phyloP scores from a whole-genome alignment of 768 basidiomycete species.

The Boletellus emodensis region DNA sequence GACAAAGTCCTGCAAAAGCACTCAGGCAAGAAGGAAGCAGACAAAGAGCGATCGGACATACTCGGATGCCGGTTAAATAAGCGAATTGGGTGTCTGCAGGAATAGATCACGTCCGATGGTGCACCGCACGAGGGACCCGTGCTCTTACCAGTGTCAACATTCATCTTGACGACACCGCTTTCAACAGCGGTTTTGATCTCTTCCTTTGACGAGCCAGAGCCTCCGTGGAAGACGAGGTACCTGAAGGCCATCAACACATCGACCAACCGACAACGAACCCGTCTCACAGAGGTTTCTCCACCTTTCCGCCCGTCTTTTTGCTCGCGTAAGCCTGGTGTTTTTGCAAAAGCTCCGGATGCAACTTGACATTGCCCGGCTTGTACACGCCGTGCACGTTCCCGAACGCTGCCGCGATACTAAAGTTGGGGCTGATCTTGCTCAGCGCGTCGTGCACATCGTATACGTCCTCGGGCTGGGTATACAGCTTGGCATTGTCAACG shows the following conservation, averaged over 20 bases:
- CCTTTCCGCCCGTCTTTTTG: constrained; percentile 59
- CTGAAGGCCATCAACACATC: constrained; percentile 34
- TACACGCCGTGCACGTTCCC: constrained; percentile 99
- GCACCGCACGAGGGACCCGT: not conserved
- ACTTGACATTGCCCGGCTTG: constrained; percentile 95
- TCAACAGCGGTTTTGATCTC: constrained; percentile 91
- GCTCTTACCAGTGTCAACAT: constrained; percentile 77
- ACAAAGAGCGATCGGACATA: constrained; percentile 27
- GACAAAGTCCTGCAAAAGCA: constrained; percentile 68
- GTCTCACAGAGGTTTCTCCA: constrained; percentile 77
- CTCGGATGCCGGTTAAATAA: constrained; percentile 81
- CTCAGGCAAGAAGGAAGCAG: not conserved
- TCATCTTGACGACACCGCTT: constrained; percentile 98
- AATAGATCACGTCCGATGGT: constrained; percentile 1
- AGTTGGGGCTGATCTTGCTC: constrained; percentile 81
- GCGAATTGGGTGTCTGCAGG: constrained; percentile 81
- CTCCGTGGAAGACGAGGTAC: constrained; percentile 99
- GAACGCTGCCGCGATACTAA: constrained; percentile 97
- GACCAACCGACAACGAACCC: not conserved
- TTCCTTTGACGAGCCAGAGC: constrained; percentile 94
- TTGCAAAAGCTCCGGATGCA: constrained; percentile 85
- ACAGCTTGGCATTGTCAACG: constrained; percentile 89
- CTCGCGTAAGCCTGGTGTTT: constrained; percentile 84
- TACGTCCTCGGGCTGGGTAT: constrained; percentile 97
- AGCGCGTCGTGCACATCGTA: constrained; percentile 88